Evolutionary conservation across 495 filamentous ascomycete genomes (phyloP), one percentile per base, ranked within the genome.

Genomic region (Penicillium argentinense): DNA sequence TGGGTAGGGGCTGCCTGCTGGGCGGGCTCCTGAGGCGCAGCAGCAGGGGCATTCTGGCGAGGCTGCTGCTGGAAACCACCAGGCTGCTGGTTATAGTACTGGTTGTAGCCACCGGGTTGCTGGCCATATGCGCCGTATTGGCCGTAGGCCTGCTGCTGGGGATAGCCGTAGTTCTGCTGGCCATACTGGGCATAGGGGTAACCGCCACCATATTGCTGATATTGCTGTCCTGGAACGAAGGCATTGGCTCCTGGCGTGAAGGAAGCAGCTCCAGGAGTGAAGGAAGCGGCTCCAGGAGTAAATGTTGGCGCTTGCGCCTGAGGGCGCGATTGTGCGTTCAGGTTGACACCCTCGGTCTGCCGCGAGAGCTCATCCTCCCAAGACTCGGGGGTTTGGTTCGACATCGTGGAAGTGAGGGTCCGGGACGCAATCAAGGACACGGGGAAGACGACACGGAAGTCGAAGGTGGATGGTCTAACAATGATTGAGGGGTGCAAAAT

Each of bases 321-420:
- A 29, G 91, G 64, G 54, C 89, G 89, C 66, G 88, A 77, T 58
- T 88, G 85, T 52, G 84, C 77, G 67, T 92, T 91, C 63, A 86
- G 79, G 45, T 88, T 82, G 53, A 96, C 82, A 53, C 87, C 82
- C 47, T 93, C 87, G 42, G 96, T 87, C 73, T 95, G 88, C 37
- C 82, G 85, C 27, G 89, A 83, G 62, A 90, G 84, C 49, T 95
- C 93, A 56, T 98, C 89, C 73, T 98, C 93, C 93, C 93, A 98
- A 14, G 87, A 92, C 49, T 95, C 89, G 36, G 89, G 85, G 27
- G 76, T 74, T 49, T 87, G 80, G 58, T 77, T 78, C 40, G 91
- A 85, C 91, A 97, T 96, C 53, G 61, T 83, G 67, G 5, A 37
- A 47, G 29, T 50, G 27, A 45, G 33, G 40, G 54, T 57, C 43